These are phyloP conservation scores for Penicillium manginii DNA, from an alignment of 495 filamentous ascomycete species.

Conservation along the genomic window DNA sequence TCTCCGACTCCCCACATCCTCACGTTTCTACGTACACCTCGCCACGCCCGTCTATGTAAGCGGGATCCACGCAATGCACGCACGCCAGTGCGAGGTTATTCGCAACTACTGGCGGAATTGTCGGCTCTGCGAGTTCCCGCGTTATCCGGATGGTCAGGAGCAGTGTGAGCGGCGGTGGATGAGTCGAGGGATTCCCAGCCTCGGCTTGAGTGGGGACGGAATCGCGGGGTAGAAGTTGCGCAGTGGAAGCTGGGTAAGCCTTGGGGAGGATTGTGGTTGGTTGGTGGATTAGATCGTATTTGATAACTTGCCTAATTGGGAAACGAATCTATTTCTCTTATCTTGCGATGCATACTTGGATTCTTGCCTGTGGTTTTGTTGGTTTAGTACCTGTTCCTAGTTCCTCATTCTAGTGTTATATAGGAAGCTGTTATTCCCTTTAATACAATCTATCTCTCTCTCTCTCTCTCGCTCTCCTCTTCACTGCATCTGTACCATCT, in stretches of 20 bases:
- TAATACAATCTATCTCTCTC: too few relatives aligned
- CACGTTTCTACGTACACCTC: constrained; percentile 35
- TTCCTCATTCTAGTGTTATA: too few relatives aligned
- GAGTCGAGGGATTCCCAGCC: constrained; percentile 11
- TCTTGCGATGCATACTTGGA: constrained; percentile 7
- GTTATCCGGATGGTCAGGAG: constrained; percentile 36
- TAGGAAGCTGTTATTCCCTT: too few relatives aligned
- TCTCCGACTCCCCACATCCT: constrained; percentile 25
- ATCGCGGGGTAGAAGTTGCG: constrained; percentile 2
- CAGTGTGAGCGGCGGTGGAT: constrained; percentile 34
- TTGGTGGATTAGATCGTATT: constrained; percentile 6
- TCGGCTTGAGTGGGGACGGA: neutral
- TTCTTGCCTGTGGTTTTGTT: too few relatives aligned
- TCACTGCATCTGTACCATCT: too few relatives aligned
- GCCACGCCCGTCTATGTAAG: constrained; percentile 32
- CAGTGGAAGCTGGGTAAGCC: too few relatives aligned
- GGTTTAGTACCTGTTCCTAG: neutral
- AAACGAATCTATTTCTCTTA: constrained; percentile 23
- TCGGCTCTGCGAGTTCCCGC: constrained; percentile 30
- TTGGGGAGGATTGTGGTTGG: too few relatives aligned
- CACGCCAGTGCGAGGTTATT: constrained; percentile 30
- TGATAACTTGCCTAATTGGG: constrained; percentile 29
- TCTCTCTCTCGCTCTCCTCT: too few relatives aligned
- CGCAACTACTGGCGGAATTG: constrained; percentile 35
- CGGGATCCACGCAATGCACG: constrained; percentile 25